A percentile compares a stretch with the other conserved stretches of the same genome.
phyloP scores from a whole-genome alignment of 306 rosid genomes.

The Echinosophora koreensis region DNA sequence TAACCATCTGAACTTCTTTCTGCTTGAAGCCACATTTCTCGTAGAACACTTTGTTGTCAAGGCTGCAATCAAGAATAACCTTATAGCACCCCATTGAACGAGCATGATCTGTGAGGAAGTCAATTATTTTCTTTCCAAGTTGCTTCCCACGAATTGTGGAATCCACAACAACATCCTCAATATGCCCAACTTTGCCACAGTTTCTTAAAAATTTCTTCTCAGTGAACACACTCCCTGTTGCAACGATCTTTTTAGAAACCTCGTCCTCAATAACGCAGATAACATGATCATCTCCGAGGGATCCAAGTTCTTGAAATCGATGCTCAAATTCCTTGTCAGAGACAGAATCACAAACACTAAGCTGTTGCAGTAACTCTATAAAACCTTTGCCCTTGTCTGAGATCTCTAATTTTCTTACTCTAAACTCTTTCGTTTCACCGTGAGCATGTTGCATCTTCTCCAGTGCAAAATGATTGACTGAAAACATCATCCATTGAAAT shows the following conservation, averaged over 20 bases:
- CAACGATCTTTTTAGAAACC: conserved; percentile 60
- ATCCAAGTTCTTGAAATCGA: conserved; percentile 63
- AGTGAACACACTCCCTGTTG: conserved; percentile 68
- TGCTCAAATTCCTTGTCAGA: conserved; percentile 72
- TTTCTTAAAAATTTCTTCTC: conserved; percentile 76
- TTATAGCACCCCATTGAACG: conserved; percentile 72
- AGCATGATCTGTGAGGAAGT: conserved; percentile 72
- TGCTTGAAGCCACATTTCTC: conserved; percentile 82
- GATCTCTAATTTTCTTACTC: conserved; percentile 63
- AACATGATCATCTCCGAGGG: conserved; percentile 71
- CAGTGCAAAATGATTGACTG: neutral
- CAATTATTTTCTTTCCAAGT: conserved; percentile 59
- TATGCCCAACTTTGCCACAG: conserved; percentile 80
- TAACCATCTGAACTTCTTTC: conserved; percentile 75
- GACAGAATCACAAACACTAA: conserved; percentile 74
- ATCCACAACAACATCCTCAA: conserved; percentile 88
- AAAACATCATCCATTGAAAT: neutral
- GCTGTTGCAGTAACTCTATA: conserved; percentile 70
- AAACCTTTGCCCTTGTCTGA: conserved; percentile 83
- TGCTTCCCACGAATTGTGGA: conserved; percentile 65
- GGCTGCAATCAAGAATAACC: conserved; percentile 86
- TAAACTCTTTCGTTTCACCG: conserved; percentile 48
- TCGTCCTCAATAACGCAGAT: conserved; percentile 74
- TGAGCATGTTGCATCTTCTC: conserved; percentile 50
- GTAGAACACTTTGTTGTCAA: conserved; percentile 60